Evolutionary conservation across 768 basidiomycete species (phyloP).

Genomic region (Kondoa subrosea): DNA sequence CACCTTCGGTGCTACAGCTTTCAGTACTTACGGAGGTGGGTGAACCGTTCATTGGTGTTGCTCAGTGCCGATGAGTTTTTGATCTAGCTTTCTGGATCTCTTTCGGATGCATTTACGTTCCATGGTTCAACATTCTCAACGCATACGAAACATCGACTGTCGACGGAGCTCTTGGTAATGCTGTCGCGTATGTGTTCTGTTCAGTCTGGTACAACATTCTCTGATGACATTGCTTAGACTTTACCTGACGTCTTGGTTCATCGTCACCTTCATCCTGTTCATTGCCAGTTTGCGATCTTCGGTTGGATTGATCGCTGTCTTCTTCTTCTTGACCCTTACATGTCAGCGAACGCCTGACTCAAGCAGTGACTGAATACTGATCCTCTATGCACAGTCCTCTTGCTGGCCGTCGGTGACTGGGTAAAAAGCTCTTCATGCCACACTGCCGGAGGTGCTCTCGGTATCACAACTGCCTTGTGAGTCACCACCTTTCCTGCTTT

Average conservation of each 20-base stretch:
- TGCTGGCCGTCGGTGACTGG: conserved; percentile 26
- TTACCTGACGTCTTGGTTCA: conserved; percentile 2
- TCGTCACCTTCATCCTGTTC: conserved; percentile 29
- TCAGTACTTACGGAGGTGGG: conserved; percentile 57
- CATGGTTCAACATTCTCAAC: conserved; percentile 45
- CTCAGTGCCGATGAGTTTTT: background rate
- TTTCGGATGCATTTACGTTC: conserved; percentile 55
- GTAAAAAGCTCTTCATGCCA: conserved; percentile 22
- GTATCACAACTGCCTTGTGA: conserved; percentile 29
- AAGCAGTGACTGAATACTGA: conserved; percentile 2
- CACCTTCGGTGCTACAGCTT: conserved; percentile 40
- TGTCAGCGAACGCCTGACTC: conserved; percentile 21
- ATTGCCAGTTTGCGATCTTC: conserved; percentile 33
- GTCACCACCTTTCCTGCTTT: background rate
- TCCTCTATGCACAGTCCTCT: conserved; percentile 26
- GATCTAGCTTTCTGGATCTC: conserved; percentile 59
- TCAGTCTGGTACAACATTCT: background rate
- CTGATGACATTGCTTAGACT: background rate
- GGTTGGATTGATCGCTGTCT: conserved; percentile 32
- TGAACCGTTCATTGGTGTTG: background rate
- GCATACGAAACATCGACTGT: conserved; percentile 39
- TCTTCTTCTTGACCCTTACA: conserved; percentile 35
- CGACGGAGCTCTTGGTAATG: conserved; percentile 35
- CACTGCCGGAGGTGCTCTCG: conserved; percentile 33
- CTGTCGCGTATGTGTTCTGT: conserved; percentile 36